These are phyloP conservation scores for Pisolithus microcarpus DNA, from an alignment of 768 basidiomycete genomes.

Conservation along the genomic window DNA sequence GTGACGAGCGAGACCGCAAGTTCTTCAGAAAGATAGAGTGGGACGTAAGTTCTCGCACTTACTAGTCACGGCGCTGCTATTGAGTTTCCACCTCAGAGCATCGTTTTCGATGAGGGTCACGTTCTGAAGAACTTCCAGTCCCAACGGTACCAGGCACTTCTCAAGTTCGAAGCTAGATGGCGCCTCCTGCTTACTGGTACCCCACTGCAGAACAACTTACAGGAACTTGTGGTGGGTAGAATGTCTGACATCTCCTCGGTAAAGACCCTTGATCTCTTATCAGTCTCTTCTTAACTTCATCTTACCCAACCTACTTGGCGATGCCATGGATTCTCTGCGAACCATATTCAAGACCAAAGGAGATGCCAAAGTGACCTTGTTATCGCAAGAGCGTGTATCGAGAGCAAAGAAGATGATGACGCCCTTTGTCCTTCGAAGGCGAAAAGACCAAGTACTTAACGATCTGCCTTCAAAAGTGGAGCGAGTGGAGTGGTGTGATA, in stretches of 20 bases:
- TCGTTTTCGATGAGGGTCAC: slow-evolving; percentile 96
- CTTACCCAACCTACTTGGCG: slow-evolving; percentile 81
- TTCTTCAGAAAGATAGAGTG: slow-evolving; percentile 89
- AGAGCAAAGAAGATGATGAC: slow-evolving; percentile 99
- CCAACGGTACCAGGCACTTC: slow-evolving; percentile 86
- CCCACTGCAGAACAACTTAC: slow-evolving; percentile 86
- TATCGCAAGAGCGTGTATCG: slow-evolving; percentile 89
- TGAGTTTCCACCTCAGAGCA: slow-evolving; percentile 47
- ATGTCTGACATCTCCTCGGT: slow-evolving; percentile 2
- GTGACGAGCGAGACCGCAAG: slow-evolving; percentile 79
- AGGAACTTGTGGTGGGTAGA: slow-evolving; percentile 72
- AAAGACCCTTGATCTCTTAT: slow-evolving; percentile 2
- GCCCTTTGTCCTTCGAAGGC: slow-evolving; percentile 92
- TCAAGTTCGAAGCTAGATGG: slow-evolving; percentile 85
- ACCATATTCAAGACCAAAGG: slow-evolving; percentile 97
- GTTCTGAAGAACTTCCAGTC: slow-evolving; percentile 96
- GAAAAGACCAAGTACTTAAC: slow-evolving; percentile 90
- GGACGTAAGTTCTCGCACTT: slow-evolving; percentile 58
- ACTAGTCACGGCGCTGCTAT: background rate
- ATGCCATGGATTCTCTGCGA: slow-evolving; percentile 68
- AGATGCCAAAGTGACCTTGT: slow-evolving; percentile 80
- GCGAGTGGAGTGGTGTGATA: slow-evolving; percentile 90
- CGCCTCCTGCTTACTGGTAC: slow-evolving; percentile 91
- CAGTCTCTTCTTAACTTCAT: slow-evolving; percentile 99
- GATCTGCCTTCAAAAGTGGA: slow-evolving; percentile 92